Base-by-base conservation (phyloP, 345 rosid genomes). In the Euphorbia peplus region DNA sequence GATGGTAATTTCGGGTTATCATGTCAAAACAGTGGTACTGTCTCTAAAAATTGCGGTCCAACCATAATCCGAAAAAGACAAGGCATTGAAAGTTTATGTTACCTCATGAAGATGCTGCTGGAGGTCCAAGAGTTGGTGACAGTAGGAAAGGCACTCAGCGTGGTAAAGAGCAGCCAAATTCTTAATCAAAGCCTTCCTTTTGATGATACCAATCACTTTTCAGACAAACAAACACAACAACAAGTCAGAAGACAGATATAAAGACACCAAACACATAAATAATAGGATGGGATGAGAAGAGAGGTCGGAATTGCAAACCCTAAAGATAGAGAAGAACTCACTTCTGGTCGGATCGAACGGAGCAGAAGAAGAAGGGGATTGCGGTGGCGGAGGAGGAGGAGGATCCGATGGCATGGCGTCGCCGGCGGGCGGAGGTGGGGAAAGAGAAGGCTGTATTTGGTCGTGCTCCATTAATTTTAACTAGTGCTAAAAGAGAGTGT, bases 191-290 rank as follows among this genome's bases (percentile, higher is more conserved):
- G 92, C 96, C 63, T 90, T 95, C 80, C 99, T 88, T 69, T 88
- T 91, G 66, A 91, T 95, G 76, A 93, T 89, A 52, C 99, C 99
- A 64, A 91, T 90, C 96, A 88, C 99, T 95, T 13, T 14, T 18
- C 35, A 28, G 53, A 42, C 12, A 73, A 72, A 35, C 39, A 32
- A 41, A 18, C 50, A 26, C 14, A 21, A 53, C 39, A 11, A 29
- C 5, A 14, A 14, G 26, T 56, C 54, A 44, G 28, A 21, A 3
- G 22, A n/a, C 5, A n/a, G 44, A 63, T 0, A 3, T 10, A 25
- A 14, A 19, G 13, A 19, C 19, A 19, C 56, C 8, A 19, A 52
- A 52, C 21, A 32, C 37, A 32, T 32, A 2, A 32, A 32, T 32
- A 32, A 32, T 6, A 2, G 26, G 10, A 28, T 57, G 9, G 15